Base-by-base conservation (phyloP, 2,329 filamentous ascomycete genomes). In the Exutisphaerella laricina region DNA sequence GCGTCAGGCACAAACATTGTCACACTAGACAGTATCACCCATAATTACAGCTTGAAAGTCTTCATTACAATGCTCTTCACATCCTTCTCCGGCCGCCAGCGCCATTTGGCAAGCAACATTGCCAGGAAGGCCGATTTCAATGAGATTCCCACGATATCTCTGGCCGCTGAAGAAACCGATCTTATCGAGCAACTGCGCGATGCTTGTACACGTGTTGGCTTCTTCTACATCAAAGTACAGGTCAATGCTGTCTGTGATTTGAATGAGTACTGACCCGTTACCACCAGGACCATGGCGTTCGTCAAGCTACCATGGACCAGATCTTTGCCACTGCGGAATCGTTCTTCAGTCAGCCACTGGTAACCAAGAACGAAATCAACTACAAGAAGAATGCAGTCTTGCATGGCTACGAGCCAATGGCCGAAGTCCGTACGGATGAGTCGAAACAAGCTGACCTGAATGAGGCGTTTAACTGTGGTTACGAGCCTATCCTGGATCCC, bases 211-310 rank as follows among this genome's bases (percentile, higher is more conserved):
- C 35, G 45, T 7, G 49, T 54, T 17, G 53, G 54, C 7, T 57
- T 55, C 47, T 54, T 57, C 45, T 55, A 57, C 36, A 45, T 55
- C 31, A 50, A 52, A 26, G 48, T 49, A 14, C 23, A 38, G 33
- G n/a, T 23, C 16, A 18, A 7, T 21, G 12, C 14, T 36, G 10
- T 17, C n/a, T n/a, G 16, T 14, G n/a, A 3, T 9, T 7, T 25
- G 26, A 13, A 23, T 25, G 5, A 28, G 6, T n/a, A 29, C 20
- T 40, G 28, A 41, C 30, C 22, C 32, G 16, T 7, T 33, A 77
- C 92, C 8, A 26, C 80, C n/a, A 82, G 58, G 85, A 89, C 64
- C 81, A 89, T 53, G 77, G 82, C 32, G 82, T 95, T 46, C 67
- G 79, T 0, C 58, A 75, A 5, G 37, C 41, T 21, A 38, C 41